Conservation (phyloP, 768 basidiomycete genomes). For the Basidioascus undulatus region DNA sequence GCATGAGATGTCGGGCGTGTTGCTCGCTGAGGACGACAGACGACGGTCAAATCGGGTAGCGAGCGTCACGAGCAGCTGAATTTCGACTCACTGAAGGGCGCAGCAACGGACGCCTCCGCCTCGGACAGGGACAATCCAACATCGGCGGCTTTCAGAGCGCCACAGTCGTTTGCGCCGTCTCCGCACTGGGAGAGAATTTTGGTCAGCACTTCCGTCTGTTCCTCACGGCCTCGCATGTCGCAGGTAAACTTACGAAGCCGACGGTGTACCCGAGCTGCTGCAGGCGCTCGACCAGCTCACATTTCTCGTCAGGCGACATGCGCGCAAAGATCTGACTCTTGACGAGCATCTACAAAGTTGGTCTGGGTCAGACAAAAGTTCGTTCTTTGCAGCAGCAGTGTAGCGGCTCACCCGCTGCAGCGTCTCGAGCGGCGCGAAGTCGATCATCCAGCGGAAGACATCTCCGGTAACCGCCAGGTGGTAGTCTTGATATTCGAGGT, state of each 20-base stretch:
- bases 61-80: too few relatives aligned
- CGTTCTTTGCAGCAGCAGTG: not conserved
- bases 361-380: not conserved
- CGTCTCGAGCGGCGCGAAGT: constrained; percentile 78
- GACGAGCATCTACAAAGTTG: constrained; percentile 56
- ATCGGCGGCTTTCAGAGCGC: constrained; percentile 92
- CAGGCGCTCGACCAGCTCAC: constrained; percentile 84
- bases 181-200: too few relatives aligned
- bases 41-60: too few relatives aligned
- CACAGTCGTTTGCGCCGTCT: constrained; percentile 96
- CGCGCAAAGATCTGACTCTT: constrained; percentile 90
- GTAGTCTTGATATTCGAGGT: constrained; percentile 55
- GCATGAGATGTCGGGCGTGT: constrained; percentile 80
- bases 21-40: too few relatives aligned
- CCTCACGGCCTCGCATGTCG: too few relatives aligned
- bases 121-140: constrained; percentile 91
- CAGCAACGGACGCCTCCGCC: constrained; percentile 93
- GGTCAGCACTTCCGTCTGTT: too few relatives aligned
- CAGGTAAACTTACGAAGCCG: too few relatives aligned
- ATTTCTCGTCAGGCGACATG: constrained; percentile 99
- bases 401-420: constrained; percentile 49
- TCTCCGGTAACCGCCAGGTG: constrained; percentile 81
- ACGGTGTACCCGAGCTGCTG: constrained; percentile 87
- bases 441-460: constrained; percentile 94
- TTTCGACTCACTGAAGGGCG: too few relatives aligned